phyloP scores from a whole-genome alignment of 2,329 filamentous ascomycete species.

The Curvularia verruculosa region DNA sequence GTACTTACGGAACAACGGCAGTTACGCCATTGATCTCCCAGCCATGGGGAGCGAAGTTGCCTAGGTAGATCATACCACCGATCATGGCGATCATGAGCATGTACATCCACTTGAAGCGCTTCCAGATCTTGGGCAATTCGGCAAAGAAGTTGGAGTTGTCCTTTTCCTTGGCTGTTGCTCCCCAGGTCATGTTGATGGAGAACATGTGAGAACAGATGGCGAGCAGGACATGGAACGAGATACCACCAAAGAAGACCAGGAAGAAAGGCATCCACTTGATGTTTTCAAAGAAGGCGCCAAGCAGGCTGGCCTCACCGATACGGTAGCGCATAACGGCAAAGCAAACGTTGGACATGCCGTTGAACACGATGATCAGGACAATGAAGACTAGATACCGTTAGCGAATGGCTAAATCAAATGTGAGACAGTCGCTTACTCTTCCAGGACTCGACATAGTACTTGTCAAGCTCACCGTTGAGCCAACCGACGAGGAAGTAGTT shows the following conservation, averaged over 20 bases:
- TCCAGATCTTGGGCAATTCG: constrained; percentile 78
- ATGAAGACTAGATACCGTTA: constrained; percentile 62
- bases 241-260: constrained; percentile 79
- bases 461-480: constrained; percentile 75
- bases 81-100: constrained; percentile 67
- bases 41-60: constrained; percentile 69
- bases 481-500: constrained; percentile 75
- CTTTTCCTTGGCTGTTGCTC: constrained; percentile 79
- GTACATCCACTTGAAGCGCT: constrained; percentile 71
- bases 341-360: constrained; percentile 63
- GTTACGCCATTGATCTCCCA: constrained; percentile 58
- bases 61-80: constrained; percentile 69
- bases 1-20: constrained; percentile 67
- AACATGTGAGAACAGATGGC: constrained; percentile 83
- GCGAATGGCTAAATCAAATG: neutral
- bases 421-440: constrained; percentile 51
- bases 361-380: constrained; percentile 68
- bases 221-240: constrained; percentile 79
- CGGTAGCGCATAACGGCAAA: constrained; percentile 68
- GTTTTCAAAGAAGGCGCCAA: constrained; percentile 61
- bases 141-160: constrained; percentile 85
- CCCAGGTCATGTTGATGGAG: constrained; percentile 84
- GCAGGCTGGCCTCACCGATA: constrained; percentile 59
- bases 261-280: constrained; percentile 69
- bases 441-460: constrained; percentile 77